phyloP scores from a whole-genome alignment of 306 rosid species.

The Vicia sativa region DNA sequence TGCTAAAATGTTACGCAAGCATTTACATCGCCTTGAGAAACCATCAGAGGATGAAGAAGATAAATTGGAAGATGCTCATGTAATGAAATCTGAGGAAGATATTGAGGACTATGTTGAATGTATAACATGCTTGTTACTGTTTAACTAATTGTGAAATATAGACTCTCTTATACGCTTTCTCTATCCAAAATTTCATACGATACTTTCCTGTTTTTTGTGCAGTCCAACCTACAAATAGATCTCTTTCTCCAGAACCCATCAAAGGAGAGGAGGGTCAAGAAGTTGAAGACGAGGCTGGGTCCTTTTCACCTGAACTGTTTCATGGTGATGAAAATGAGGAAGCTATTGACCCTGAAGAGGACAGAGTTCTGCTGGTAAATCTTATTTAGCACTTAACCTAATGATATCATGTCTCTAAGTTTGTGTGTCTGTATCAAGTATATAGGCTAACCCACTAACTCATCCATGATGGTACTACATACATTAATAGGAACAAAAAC shows the following conservation, averaged over 20 bases:
- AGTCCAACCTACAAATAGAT: conserved; percentile 46
- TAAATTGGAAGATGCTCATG: conserved; percentile 46
- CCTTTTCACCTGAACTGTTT: conserved; percentile 81
- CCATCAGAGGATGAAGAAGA: conserved; percentile 62
- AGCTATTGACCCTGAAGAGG: conserved; percentile 94
- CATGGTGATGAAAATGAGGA: conserved; percentile 87
- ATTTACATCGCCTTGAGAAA: conserved; percentile 68
- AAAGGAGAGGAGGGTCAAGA: conserved; percentile 55
- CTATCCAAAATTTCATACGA: background rate
- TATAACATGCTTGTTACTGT: conserved; percentile 32
- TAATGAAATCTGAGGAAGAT: conserved; percentile 45
- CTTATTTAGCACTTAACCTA: conserved; percentile 2
- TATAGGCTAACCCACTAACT: background rate
- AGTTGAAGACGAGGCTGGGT: conserved; percentile 72
- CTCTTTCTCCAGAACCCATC: conserved; percentile 71
- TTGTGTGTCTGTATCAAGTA: background rate
- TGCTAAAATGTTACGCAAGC: conserved; percentile 78
- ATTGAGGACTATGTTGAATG: conserved; percentile 57
- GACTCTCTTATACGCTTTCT: background rate
- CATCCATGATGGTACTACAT: background rate
- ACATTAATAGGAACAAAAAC: conserved; percentile 70
- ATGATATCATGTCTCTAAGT: background rate
- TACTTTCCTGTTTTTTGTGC: conserved; percentile 8
- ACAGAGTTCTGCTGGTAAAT: conserved; percentile 64
- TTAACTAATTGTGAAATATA: background rate